Evolutionary conservation across 1,284 basidiomycete species (phyloP).

Genomic region (Apiotrichum montevideense): DNA sequence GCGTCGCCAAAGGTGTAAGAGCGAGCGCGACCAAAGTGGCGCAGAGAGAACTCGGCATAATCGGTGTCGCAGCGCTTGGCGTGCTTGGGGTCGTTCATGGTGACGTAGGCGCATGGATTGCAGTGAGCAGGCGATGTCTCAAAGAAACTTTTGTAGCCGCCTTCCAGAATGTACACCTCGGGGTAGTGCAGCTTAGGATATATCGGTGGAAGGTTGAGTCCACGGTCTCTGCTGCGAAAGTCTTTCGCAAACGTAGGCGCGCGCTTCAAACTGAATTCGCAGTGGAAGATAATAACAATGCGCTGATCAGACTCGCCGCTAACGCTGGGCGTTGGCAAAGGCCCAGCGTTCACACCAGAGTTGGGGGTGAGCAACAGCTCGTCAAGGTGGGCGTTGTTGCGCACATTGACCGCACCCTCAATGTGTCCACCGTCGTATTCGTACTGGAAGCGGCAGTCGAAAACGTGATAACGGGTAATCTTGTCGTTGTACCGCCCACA

Average conservation of each 20-base stretch:
- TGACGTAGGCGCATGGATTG: slow-evolving; percentile 74
- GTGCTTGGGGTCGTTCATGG: slow-evolving; percentile 89
- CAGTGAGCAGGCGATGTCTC: slow-evolving; percentile 62
- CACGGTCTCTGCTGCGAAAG: slow-evolving; percentile 81
- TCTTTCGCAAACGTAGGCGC: slow-evolving; percentile 94
- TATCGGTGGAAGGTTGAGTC: slow-evolving; percentile 66
- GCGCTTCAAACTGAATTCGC: slow-evolving; percentile 92
- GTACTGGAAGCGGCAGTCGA: slow-evolving; percentile 98
- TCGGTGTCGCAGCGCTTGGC: slow-evolving; percentile 72
- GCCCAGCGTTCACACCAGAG: slow-evolving; percentile 46
- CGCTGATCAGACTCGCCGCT: slow-evolving; percentile 67
- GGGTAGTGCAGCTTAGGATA: slow-evolving; percentile 95
- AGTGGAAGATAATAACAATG: slow-evolving; percentile 93
- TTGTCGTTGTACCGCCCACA: slow-evolving; percentile 62
- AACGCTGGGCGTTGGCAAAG: slow-evolving; percentile 66
- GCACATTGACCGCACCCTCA: slow-evolving; percentile 84
- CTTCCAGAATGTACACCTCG: slow-evolving; percentile 93
- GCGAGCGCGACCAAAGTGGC: slow-evolving; percentile 77
- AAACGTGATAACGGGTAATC: slow-evolving; percentile 66
- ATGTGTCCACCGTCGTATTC: slow-evolving; percentile 94
- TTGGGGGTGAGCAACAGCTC: slow-evolving; percentile 63
- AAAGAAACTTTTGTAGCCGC: slow-evolving; percentile 88
- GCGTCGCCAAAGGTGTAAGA: slow-evolving; percentile 60
- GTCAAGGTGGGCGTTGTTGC: slow-evolving; percentile 73
- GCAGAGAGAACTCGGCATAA: slow-evolving; percentile 70